These are phyloP conservation scores for Paxillus ammoniavirescens DNA, from an alignment of 768 basidiomycete genomes.

Conservation along the genomic window DNA sequence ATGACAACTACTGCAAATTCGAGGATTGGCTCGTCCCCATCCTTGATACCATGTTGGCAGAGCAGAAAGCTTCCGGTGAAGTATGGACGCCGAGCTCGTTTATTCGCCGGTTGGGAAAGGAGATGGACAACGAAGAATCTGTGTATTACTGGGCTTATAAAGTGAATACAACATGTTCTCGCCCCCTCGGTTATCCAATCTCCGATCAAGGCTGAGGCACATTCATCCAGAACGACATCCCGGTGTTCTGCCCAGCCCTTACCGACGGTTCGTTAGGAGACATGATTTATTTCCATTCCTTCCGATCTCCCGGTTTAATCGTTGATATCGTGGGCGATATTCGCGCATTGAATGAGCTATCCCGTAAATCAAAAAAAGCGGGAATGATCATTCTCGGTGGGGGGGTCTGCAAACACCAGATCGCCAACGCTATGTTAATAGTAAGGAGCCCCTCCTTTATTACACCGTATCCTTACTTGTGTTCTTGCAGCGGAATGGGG, in stretches of 20 bases:
- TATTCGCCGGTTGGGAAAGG: constrained; percentile 90
- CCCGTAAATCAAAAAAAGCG: constrained; percentile 84
- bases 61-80: constrained; percentile 68
- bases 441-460: constrained; percentile 43
- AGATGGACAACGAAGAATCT: constrained; percentile 95
- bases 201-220: constrained; percentile 24
- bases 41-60: constrained; percentile 83
- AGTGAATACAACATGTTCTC: constrained; percentile 51
- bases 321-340: constrained; percentile 97
- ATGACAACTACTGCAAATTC: constrained; percentile 99
- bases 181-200: constrained; percentile 9
- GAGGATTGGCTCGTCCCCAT: constrained; percentile 99
- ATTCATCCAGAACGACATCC: constrained; percentile 83
- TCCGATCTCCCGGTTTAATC: constrained; percentile 77
- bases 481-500: constrained; percentile 81
- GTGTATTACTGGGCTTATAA: constrained; percentile 99
- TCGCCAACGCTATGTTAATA: constrained; percentile 99
- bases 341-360: constrained; percentile 84
- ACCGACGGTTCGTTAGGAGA: constrained; percentile 98
- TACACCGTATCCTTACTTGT: constrained; percentile 2
- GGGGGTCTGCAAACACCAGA: constrained; percentile 98
- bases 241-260: constrained; percentile 96
- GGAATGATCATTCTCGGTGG: constrained; percentile 99
- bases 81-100: constrained; percentile 95
- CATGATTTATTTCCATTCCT: constrained; percentile 99